phyloP scores from a whole-genome alignment of 305 asterid species.

The Striga hermonthica region DNA sequence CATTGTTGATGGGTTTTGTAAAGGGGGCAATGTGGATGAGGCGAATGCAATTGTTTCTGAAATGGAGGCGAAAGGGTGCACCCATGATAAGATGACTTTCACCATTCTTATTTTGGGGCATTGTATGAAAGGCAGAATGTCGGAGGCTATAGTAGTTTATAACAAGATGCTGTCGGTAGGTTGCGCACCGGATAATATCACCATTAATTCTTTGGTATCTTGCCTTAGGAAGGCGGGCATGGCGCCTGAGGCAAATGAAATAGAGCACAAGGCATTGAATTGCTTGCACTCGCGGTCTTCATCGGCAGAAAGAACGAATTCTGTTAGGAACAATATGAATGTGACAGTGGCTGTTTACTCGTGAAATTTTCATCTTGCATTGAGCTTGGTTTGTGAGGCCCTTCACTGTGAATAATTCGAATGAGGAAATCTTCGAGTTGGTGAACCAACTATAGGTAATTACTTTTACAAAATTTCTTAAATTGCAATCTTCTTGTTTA shows the following conservation, averaged over 20 bases:
- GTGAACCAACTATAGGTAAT: conserved; percentile 30
- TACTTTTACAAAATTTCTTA: conserved; percentile 17
- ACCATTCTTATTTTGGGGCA: conserved; percentile 88
- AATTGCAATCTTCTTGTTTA: conserved; percentile 9
- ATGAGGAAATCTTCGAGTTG: conserved; percentile 20
- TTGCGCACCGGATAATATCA: conserved; percentile 65
- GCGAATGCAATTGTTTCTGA: conserved; percentile 60
- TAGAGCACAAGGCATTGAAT: conserved; percentile 45
- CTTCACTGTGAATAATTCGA: conserved; percentile 18
- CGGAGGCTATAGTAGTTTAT: conserved; percentile 62
- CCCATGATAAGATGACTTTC: conserved; percentile 74
- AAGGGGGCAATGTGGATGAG: conserved; percentile 69
- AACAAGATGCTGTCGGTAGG: conserved; percentile 66
- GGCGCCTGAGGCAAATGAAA: conserved; percentile 65
- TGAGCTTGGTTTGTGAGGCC: conserved; percentile 27
- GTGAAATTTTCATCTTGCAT: conserved; percentile 25
- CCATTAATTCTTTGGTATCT: conserved; percentile 48
- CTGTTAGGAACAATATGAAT: conserved; percentile 36
- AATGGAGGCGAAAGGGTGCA: conserved; percentile 71
- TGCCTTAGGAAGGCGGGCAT: conserved; percentile 88
- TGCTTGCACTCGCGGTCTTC: conserved; percentile 33
- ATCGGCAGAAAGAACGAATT: conserved; percentile 35
- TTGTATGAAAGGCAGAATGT: conserved; percentile 92
- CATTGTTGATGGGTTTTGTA: conserved; percentile 80
- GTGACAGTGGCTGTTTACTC: conserved; percentile 51